Percentiles rank a stretch among this genome's conserved stretches.
Evolutionary conservation across 106 monocot genomes (phyloP).

Genomic region (Dendrobium officinale): DNA sequence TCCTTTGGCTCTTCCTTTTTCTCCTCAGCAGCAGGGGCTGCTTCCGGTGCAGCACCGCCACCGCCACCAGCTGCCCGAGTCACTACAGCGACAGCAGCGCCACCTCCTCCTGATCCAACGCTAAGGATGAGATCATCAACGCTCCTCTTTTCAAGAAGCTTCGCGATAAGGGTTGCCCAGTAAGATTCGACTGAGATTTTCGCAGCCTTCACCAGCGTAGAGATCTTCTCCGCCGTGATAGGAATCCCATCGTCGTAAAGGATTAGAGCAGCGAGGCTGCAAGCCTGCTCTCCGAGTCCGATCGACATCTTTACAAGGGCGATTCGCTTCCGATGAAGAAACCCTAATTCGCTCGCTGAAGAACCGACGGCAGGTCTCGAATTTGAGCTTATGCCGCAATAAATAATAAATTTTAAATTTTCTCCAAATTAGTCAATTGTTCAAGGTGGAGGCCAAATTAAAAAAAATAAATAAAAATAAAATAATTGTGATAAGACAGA

Average conservation of each 20-base stretch:
- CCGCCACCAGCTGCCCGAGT: constrained; percentile 11
- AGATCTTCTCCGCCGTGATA: constrained; percentile 70
- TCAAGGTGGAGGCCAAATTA: too few species aligned
- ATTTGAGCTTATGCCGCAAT: too few species aligned
- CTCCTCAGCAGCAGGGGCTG: constrained; percentile 19
- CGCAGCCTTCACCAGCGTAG: constrained; percentile 44
- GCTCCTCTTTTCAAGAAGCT: constrained; percentile 53
- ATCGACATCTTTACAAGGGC: constrained; percentile 7
- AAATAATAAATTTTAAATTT: too few species aligned
- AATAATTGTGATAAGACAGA: too few species aligned
- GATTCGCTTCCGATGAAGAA: too few species aligned
- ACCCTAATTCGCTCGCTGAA: background rate
- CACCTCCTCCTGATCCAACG: constrained; percentile 28
- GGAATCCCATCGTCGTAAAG: constrained; percentile 60
- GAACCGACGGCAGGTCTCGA: too few species aligned
- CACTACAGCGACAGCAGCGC: constrained; percentile 13
- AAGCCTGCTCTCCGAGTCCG: constrained; percentile 41
- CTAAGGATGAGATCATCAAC: constrained; percentile 53
- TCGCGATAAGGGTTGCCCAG: constrained; percentile 59
- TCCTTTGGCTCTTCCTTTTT: constrained; percentile 24
- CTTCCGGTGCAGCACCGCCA: background rate
- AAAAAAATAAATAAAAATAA: too few species aligned
- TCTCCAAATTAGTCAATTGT: too few species aligned
- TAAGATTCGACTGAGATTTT: constrained; percentile 46
- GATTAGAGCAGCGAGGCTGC: constrained; percentile 55